phyloP scores from a whole-genome alignment of 257 asterid species.

The Perilla frutescens region DNA sequence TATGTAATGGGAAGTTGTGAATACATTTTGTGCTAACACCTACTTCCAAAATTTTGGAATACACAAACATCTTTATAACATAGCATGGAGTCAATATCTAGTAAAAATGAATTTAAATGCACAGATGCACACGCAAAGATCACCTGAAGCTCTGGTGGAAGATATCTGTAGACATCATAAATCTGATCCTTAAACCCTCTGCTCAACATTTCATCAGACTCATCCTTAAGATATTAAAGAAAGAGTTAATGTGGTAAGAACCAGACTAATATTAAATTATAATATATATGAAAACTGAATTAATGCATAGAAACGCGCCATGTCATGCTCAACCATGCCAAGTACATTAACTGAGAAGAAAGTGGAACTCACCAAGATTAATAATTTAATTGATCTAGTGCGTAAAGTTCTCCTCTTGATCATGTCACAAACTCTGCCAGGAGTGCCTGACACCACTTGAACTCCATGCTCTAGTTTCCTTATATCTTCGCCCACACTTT shows the following conservation, averaged over 20 bases:
- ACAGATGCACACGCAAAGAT: neutral
- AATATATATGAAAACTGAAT: neutral
- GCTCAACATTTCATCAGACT: slow-evolving; percentile 99
- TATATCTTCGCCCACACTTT: slow-evolving; percentile 95
- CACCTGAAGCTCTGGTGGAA: slow-evolving; percentile 99
- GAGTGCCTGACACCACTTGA: slow-evolving; percentile 99
- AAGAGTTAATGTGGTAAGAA: slow-evolving; percentile 9
- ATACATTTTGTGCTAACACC: neutral
- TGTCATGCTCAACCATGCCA: neutral
- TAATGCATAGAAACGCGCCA: slow-evolving; percentile 15
- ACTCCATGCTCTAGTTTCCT: slow-evolving; percentile 95
- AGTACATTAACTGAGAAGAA: slow-evolving; percentile 19
- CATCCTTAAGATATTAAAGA: slow-evolving; percentile 61
- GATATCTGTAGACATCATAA: slow-evolving; percentile 96
- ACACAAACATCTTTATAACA: neutral
- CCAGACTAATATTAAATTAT: neutral
- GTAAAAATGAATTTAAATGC: neutral
- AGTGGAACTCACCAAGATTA: slow-evolving; percentile 67
- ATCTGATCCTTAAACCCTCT: slow-evolving; percentile 99
- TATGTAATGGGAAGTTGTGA: neutral
- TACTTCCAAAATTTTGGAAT: neutral
- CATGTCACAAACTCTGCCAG: slow-evolving; percentile 98
- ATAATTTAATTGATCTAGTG: slow-evolving; percentile 81
- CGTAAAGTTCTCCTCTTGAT: slow-evolving; percentile 93
- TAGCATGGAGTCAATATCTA: neutral